Evolutionary conservation across 2,329 filamentous ascomycete species (phyloP), one percentile per base, ranked within the genome.

Genomic region (Pseudovirgaria hyperparasitica): DNA sequence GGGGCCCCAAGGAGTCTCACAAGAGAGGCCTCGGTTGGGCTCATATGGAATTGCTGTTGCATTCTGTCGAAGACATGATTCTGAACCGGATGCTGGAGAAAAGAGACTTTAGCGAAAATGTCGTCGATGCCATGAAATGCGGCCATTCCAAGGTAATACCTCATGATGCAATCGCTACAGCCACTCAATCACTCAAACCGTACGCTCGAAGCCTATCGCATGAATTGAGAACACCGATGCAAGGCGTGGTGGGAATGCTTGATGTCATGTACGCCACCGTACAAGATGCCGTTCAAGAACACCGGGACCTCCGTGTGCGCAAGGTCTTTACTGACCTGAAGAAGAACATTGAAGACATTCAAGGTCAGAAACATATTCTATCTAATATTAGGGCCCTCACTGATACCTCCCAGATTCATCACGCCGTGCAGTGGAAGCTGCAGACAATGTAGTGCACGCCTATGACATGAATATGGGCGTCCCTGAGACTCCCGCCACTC

Each of bases 201-300:
- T 81, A 77, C 43, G 76, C 76, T n/a, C 65, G 74, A 35, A 79
- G 72, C 42, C 52, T 82, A 17, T 82, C 76, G 1, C 76, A 82
- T 38, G 76, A 82, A 44, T 50, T 82, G 24, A 62, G 76, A 34
- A 82, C 76, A 4, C 76, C 76, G 2, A 80, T 82, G 75, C 76
- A 82, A 48, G 76, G 76, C 22, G 73, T 82, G 5, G 74, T 82
- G 9, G 76, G 76, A 5, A 81, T 81, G 76, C 55, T 82, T 22
- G 76, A 82, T 52, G 72, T 82, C 33, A 81, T 82, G 73, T 73
- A 80, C 51, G 72, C 75, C 3, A 79, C 73, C 3, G 72, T 81
- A 3, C 63, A 76, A 31, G 76, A 81, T 43, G 71, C 72, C 11
- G 64, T 73, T 6, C 64, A 70, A 34, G 62, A 58, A 19, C 63